Percentiles rank a stretch among this genome's conserved stretches.
Evolutionary conservation across 495 filamentous ascomycete genomes (phyloP).

Genomic region (Annulohypoxylon maeteangense): DNA sequence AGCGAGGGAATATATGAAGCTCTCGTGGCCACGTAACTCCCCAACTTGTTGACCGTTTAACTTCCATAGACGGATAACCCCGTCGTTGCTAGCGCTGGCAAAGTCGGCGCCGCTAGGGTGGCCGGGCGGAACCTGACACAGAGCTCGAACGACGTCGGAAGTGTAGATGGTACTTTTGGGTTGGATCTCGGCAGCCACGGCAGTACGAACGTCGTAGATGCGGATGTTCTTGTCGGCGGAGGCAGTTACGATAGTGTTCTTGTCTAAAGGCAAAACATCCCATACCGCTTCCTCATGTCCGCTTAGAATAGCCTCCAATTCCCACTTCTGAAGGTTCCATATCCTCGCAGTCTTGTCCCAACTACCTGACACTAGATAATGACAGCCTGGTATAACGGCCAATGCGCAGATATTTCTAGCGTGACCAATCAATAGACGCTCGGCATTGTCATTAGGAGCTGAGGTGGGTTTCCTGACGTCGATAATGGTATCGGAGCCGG

Average conservation of each 20-base stretch:
- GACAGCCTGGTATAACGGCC: conserved; percentile 75
- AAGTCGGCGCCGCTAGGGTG: conserved; percentile 86
- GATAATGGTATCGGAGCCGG: conserved; percentile 90
- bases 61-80: conserved; percentile 85
- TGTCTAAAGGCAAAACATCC: conserved; percentile 87
- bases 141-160: conserved; percentile 84
- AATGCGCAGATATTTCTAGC: conserved; percentile 85
- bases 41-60: conserved; percentile 76
- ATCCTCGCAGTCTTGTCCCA: conserved; percentile 90
- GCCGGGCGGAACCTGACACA: conserved; percentile 80
- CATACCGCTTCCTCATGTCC: conserved; percentile 84
- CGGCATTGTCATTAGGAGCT: conserved; percentile 74
- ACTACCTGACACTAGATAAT: conserved; percentile 86
- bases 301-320: conserved; percentile 72
- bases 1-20: conserved; percentile 91
- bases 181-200: conserved; percentile 79
- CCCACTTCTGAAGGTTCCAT: conserved; percentile 82
- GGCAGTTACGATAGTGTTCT: conserved; percentile 84
- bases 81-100: conserved; percentile 89
- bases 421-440: conserved; percentile 88
- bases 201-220: conserved; percentile 74
- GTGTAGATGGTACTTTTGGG: conserved; percentile 79
- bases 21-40: conserved; percentile 87
- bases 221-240: conserved; percentile 91
- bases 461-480: conserved; percentile 79